Evolutionary conservation across 1,139 yeast species (phyloP).

Genomic region (Pneumocystis wakefieldiae): DNA sequence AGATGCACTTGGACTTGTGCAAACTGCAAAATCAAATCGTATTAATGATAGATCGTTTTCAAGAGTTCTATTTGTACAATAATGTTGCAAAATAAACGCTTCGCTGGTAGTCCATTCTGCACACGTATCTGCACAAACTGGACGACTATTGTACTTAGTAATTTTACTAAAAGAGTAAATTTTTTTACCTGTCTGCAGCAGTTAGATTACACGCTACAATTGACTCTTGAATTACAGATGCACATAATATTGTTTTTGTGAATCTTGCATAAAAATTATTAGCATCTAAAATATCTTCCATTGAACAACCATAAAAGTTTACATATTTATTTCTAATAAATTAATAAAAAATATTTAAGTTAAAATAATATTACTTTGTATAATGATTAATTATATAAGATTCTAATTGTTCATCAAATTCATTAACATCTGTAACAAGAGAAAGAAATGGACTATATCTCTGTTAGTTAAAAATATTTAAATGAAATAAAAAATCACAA

Average conservation of each 20-base stretch:
- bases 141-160: neutral
- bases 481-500: neutral
- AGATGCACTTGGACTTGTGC: constrained; percentile 6
- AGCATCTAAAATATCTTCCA: neutral
- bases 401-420: neutral
- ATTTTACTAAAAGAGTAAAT: neutral
- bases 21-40: constrained; percentile 5
- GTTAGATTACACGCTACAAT: neutral
- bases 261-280: constrained; percentile 1
- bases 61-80: constrained; percentile 1
- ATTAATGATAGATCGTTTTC: neutral
- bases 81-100: constrained; percentile 1
- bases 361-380: neutral
- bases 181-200: neutral
- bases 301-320: neutral
- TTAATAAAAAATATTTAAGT: neutral
- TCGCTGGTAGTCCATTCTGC: constrained; percentile 2
- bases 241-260: constrained; percentile 8
- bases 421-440: neutral
- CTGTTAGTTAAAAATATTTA: neutral
- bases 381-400: neutral
- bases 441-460: neutral
- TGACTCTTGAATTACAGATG: constrained; percentile 7
- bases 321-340: neutral
- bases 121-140: constrained; percentile 10